Evolutionary conservation across 2,329 filamentous ascomycete species (phyloP).

Genomic region (Phialemonium atrogriseum): DNA sequence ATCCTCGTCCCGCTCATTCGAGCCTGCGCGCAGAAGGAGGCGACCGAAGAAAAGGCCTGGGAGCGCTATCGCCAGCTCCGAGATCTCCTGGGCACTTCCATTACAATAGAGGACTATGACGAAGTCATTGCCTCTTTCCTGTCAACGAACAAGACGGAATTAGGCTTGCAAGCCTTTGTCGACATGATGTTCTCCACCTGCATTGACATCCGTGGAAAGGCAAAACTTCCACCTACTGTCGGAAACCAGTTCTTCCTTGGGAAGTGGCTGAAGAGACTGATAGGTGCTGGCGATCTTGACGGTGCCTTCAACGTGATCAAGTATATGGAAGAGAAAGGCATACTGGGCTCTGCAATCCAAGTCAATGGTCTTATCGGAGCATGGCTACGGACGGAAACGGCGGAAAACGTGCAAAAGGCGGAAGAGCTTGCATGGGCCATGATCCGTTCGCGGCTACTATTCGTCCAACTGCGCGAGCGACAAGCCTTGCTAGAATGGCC

Average conservation of each 20-base stretch:
- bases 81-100: conserved; percentile 46
- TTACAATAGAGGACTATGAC: conserved; percentile 71
- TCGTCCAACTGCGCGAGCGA: conserved; percentile 43
- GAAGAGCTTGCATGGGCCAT: conserved; percentile 68
- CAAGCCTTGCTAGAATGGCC: conserved; percentile 15
- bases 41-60: conserved; percentile 53
- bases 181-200: conserved; percentile 74
- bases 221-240: conserved; percentile 37
- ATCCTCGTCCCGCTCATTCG: conserved; percentile 62
- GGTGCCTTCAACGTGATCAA: conserved; percentile 66
- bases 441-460: conserved; percentile 59
- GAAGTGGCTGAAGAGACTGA: conserved; percentile 80
- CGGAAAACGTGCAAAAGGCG: conserved; percentile 48
- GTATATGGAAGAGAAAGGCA: conserved; percentile 63
- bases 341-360: conserved; percentile 64
- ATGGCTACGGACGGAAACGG: conserved; percentile 58
- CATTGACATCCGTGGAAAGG: conserved; percentile 35
- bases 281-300: conserved; percentile 62
- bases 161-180: conserved; percentile 69
- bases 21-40: conserved; percentile 48
- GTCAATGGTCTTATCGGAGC: conserved; percentile 76
- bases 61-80: conserved; percentile 57
- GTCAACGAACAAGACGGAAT: conserved; percentile 52
- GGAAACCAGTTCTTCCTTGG: conserved; percentile 76
- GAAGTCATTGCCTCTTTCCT: conserved; percentile 64